Evolutionary conservation across 805 yeast genomes (phyloP).

Genomic region (Candida yuanshanica): DNA sequence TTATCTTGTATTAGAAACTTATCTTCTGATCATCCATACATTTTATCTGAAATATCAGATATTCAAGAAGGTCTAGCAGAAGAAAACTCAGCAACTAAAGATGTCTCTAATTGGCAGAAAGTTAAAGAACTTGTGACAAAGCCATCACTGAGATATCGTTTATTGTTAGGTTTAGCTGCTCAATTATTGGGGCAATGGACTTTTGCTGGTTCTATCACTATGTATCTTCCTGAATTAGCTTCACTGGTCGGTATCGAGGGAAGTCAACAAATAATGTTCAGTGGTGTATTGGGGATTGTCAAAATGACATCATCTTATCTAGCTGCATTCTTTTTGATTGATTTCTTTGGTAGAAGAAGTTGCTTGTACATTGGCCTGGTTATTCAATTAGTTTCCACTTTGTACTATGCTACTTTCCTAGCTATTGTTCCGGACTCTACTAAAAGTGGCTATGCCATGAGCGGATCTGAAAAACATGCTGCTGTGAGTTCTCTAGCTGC

Average conservation of each 20-base stretch:
- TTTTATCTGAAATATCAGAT: slow-evolving; percentile 45
- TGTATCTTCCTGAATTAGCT: slow-evolving; percentile 50
- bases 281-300: slow-evolving; percentile 48
- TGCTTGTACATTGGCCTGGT: slow-evolving; percentile 44
- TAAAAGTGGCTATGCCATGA: slow-evolving; percentile 24
- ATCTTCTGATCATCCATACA: slow-evolving; percentile 43
- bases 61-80: slow-evolving; percentile 33
- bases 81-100: slow-evolving; percentile 25
- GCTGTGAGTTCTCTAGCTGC: slow-evolving; percentile 46
- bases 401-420: slow-evolving; percentile 44
- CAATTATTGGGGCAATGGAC: slow-evolving; percentile 55
- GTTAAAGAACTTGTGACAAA: slow-evolving; percentile 31
- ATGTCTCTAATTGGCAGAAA: slow-evolving; percentile 20
- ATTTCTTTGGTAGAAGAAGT: slow-evolving; percentile 46
- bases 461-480: slow-evolving; percentile 31
- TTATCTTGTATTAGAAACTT: slow-evolving; percentile 40
- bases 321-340: slow-evolving; percentile 49
- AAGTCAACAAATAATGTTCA: slow-evolving; percentile 36
- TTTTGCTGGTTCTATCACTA: slow-evolving; percentile 52
- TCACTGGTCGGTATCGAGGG: slow-evolving; percentile 41
- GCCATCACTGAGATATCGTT: slow-evolving; percentile 40
- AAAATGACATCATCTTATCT: slow-evolving; percentile 44
- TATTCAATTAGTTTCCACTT: slow-evolving; percentile 36
- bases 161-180: slow-evolving; percentile 34
- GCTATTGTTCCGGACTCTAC: slow-evolving; percentile 40